Evolutionary conservation across 1,139 yeast genomes (phyloP).

Genomic region (Kluyveromyces sp.): DNA sequence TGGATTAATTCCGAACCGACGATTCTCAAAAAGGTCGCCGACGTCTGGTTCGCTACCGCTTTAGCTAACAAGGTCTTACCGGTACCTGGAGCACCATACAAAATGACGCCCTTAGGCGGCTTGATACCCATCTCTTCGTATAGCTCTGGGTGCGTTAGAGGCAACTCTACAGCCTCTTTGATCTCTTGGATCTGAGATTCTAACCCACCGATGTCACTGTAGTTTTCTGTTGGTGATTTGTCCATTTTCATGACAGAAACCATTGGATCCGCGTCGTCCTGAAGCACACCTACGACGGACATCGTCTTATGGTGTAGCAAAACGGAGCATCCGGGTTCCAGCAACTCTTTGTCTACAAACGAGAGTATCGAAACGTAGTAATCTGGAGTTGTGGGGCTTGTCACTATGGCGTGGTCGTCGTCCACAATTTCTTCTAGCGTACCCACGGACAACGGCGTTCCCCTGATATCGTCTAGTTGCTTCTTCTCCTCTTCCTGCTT

Average conservation of each 20-base stretch:
- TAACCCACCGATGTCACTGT: conserved; percentile 96
- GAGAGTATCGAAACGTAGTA: conserved; percentile 93
- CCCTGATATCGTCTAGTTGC: conserved; percentile 91
- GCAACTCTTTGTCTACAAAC: conserved; percentile 92
- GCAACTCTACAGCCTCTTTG: conserved; percentile 95
- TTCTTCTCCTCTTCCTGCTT: conserved; percentile 94
- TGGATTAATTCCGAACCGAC: conserved; percentile 97
- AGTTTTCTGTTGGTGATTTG: conserved; percentile 93
- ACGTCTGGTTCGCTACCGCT: conserved; percentile 97
- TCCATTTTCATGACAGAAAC: conserved; percentile 96
- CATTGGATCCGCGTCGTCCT: conserved; percentile 97
- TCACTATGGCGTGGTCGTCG: conserved; percentile 97
- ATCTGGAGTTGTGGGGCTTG: conserved; percentile 94
- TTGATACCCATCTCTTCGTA: conserved; percentile 99
- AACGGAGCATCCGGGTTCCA: conserved; percentile 98
- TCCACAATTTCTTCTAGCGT: conserved; percentile 94
- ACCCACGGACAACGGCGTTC: conserved; percentile 95
- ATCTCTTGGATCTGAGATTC: conserved; percentile 96
- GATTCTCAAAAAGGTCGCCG: conserved; percentile 92
- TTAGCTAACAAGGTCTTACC: conserved; percentile 96
- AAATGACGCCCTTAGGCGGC: conserved; percentile 97
- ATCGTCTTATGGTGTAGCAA: conserved; percentile 92
- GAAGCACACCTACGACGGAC: conserved; percentile 88
- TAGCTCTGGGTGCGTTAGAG: conserved; percentile 93
- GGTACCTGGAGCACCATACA: conserved; percentile 99